Base-by-base conservation (phyloP, 352 stramenopile genomes). In the Globisporangium apiculatum region DNA sequence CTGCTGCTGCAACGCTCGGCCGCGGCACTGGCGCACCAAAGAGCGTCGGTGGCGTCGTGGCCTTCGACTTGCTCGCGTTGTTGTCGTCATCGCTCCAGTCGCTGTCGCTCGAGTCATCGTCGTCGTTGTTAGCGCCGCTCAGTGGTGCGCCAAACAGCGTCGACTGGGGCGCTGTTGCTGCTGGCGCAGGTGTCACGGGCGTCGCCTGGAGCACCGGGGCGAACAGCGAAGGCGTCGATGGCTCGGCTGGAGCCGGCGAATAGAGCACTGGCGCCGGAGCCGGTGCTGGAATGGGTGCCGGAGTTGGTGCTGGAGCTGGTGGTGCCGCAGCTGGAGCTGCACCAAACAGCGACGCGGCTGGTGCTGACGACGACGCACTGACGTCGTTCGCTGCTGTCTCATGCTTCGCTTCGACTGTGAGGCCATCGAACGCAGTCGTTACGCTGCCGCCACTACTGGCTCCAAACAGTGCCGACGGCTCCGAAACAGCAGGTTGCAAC, bases 1-100 rank as follows among this genome's bases (percentile, higher is more conserved):
- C 40, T 14, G 40, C 40, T 43, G 40, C 6, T 49, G 38, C 45
- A 31, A 31, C 24, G 24, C 24, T 31, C 1, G 24, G 24, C 24
- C 45, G 54, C 18, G 43, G 45, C 45, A 59, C 54, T 47, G 54
- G 54, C 3, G 64, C 61, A n/a, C 69, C 71, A 56, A 81, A 86
- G 18, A 81, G 62, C 43, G 51, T 55, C 12, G 73, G 64, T 10
- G 24, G 24, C 24, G 53, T 51, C 9, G 55, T 42, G 15, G 73
- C 67, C 12, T 48, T 48, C 10, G 51, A 61, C 48, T 62, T 62
- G 55, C 36, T 60, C 24, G 7, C 40, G 11, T 43, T 43, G 11
- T 8, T 1, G n/a, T 68, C 71, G 24, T 81, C 69, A 55, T 86
- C 76, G 41, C 76, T 86, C 78, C 78, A 88, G 65, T 88, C 78